Evolutionary conservation across 1,284 basidiomycete species (phyloP), one percentile per base, ranked within the genome.

Genomic region (Spongiforma sp.): DNA sequence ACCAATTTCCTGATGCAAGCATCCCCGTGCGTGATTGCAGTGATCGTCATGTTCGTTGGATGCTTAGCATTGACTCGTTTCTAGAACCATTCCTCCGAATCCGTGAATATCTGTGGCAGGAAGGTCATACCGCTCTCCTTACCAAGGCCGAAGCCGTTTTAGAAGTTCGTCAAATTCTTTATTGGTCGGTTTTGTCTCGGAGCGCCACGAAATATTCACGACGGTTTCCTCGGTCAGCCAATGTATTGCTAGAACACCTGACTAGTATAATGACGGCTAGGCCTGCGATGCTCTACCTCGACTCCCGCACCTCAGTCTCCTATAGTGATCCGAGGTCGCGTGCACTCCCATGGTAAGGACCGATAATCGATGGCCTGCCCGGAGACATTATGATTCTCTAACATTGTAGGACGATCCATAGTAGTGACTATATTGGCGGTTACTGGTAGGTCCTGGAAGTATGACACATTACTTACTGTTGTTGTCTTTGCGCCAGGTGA

Each of bases 61-160:
- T 32, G 19, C 65, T 66, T 9, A 57, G 58, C 36, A 21, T 52
- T 21, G 17, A 57, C 67, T 21, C 73, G 88, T 48, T 55, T 67
- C 17, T 74, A 93, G 90, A 99, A 81, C 97, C 97, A 4, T 99
- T 99, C 93, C 87, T 99, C 50, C 95, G 97, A 67, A 99, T 98
- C 3, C 94, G 98, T 75, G 97, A 99, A 82, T 99, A 99, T 87
- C 84, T 99, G 39, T 99, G 98, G 97, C 97, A 99, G 82, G 98
- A 99, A 81, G 97, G 97, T 55, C 97, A 99, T 84, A 99, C 98
- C 8, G 98, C 97, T 3, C 90, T 93, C 81, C 84, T 98, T 60
- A 94, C 93, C 70, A 93, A 96, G 78, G 75, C 84, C 17, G 96
- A 98, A 78, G 97, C 97, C 43, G 96, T 95, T 75, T 83, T 82